phyloP scores from a whole-genome alignment of 495 filamentous ascomycete genomes.

The Glonium stellatum region DNA sequence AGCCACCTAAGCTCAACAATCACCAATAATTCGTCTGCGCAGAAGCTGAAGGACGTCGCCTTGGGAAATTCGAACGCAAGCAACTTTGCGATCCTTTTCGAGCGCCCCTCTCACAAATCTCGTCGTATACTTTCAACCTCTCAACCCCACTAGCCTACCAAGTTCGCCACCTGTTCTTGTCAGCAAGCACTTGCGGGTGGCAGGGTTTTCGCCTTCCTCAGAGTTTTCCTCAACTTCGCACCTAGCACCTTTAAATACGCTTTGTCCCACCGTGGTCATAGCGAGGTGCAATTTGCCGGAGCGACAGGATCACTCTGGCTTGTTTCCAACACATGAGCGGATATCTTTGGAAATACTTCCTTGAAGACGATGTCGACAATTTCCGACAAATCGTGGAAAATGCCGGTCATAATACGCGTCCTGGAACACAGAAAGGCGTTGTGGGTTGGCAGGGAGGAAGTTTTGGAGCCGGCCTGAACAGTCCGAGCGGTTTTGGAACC shows the following conservation, averaged over 20 bases:
- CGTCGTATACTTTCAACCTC: neutral
- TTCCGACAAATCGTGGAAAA: conserved; percentile 78
- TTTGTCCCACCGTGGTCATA: conserved; percentile 77
- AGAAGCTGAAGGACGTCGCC: neutral
- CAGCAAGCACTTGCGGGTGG: neutral
- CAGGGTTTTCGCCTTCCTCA: conserved; percentile 10
- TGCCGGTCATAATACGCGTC: conserved; percentile 46
- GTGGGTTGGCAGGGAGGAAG: conserved; percentile 32
- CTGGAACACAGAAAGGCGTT: conserved; percentile 38
- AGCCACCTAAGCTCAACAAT: neutral
- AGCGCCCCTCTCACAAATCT: neutral
- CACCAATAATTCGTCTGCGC: neutral
- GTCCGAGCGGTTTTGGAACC: conserved; percentile 44
- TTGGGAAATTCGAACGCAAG: neutral
- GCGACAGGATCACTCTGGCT: conserved; percentile 47
- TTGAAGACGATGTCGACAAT: conserved; percentile 89
- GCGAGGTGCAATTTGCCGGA: conserved; percentile 69
- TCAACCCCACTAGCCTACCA: neutral
- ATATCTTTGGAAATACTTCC: conserved; percentile 89
- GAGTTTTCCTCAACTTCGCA: conserved; percentile 32
- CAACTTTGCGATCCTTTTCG: neutral
- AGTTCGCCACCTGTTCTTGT: neutral
- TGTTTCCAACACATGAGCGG: conserved; percentile 77
- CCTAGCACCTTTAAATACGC: conserved; percentile 67
- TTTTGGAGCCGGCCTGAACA: conserved; percentile 38